These are phyloP conservation scores for Westerdykella sp. DNA, from an alignment of 2,329 filamentous ascomycete genomes.

Conservation along the genomic window DNA sequence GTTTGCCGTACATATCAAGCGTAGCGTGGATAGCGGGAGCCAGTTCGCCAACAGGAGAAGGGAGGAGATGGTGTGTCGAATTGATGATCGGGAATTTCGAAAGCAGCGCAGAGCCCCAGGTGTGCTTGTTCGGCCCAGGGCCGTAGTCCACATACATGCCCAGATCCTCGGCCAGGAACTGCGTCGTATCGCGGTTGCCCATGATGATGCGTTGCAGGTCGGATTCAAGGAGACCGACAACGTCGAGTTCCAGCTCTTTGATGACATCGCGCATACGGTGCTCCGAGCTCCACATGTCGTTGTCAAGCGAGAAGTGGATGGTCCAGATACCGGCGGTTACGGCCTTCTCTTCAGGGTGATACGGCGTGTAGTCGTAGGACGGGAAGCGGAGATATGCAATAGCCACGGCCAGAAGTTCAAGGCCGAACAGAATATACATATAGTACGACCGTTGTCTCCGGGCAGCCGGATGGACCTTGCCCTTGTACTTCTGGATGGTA, in stretches of 20 bases:
- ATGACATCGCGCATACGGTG: slow-evolving; percentile 86
- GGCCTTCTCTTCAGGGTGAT: slow-evolving; percentile 80
- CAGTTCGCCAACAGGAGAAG: slow-evolving; percentile 87
- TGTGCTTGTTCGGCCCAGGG: slow-evolving; percentile 97
- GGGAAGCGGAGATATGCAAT: slow-evolving; percentile 89
- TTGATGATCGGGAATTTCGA: slow-evolving; percentile 98
- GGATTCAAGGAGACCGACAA: slow-evolving; percentile 87
- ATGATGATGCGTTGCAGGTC: slow-evolving; percentile 98
- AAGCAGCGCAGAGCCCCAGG: slow-evolving; percentile 86
- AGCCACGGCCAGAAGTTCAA: slow-evolving; percentile 75
- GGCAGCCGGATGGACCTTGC: slow-evolving; percentile 44
- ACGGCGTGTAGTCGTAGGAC: slow-evolving; percentile 81
- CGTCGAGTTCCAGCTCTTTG: slow-evolving; percentile 92
- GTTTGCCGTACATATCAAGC: slow-evolving; percentile 80
- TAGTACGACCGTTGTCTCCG: slow-evolving; percentile 59
- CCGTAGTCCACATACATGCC: slow-evolving; percentile 99
- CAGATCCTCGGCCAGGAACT: slow-evolving; percentile 89
- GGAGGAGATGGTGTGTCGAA: slow-evolving; percentile 90
- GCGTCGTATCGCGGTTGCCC: slow-evolving; percentile 95
- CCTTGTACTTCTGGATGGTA: slow-evolving; percentile 34
- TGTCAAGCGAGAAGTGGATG: slow-evolving; percentile 95
- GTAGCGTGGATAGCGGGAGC: slow-evolving; percentile 97
- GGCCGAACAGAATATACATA: slow-evolving; percentile 61
- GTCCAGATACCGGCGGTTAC: slow-evolving; percentile 98
- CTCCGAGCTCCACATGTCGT: slow-evolving; percentile 98